These are phyloP conservation scores for Termitomyces titanicus DNA, from an alignment of 768 basidiomycete species.

Conservation along the genomic window DNA sequence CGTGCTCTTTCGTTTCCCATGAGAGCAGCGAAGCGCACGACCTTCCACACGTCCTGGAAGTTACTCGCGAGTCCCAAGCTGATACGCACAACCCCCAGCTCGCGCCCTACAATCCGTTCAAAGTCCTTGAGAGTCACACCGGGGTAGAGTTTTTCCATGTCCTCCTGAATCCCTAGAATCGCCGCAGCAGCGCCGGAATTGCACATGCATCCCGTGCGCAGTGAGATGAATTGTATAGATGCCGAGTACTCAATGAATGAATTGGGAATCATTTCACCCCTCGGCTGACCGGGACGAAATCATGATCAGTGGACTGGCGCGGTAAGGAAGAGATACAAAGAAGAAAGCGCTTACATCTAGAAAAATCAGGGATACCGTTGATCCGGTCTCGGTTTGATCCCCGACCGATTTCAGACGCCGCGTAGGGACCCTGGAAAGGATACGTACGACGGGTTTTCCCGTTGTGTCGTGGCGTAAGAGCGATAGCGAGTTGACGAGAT, in stretches of 20 bases:
- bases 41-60: conserved; percentile 69
- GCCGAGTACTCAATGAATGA: conserved; percentile 74
- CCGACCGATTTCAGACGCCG: conserved; percentile 53
- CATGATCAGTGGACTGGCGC: not conserved
- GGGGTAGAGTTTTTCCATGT: conserved; percentile 58
- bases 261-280: conserved; percentile 64
- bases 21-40: conserved; percentile 44
- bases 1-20: conserved; percentile 39
- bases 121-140: conserved; percentile 63
- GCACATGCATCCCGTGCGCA: conserved; percentile 86
- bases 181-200: conserved; percentile 82
- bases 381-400: conserved; percentile 64
- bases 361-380: conserved; percentile 59
- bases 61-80: conserved; percentile 79
- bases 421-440: conserved; percentile 61
- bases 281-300: conserved; percentile 39
- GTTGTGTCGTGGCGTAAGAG: conserved; percentile 58
- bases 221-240: conserved; percentile 58
- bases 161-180: conserved; percentile 59
- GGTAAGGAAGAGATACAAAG: not conserved
- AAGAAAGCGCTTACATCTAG: conserved; percentile 46
- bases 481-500: conserved; percentile 52
- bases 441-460: conserved; percentile 57
- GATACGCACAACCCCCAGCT: conserved; percentile 72
- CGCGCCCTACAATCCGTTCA: conserved; percentile 55